Evolutionary conservation across 2,329 filamentous ascomycete species (phyloP).

Genomic region (Pseudogymnoascus pannorum): DNA sequence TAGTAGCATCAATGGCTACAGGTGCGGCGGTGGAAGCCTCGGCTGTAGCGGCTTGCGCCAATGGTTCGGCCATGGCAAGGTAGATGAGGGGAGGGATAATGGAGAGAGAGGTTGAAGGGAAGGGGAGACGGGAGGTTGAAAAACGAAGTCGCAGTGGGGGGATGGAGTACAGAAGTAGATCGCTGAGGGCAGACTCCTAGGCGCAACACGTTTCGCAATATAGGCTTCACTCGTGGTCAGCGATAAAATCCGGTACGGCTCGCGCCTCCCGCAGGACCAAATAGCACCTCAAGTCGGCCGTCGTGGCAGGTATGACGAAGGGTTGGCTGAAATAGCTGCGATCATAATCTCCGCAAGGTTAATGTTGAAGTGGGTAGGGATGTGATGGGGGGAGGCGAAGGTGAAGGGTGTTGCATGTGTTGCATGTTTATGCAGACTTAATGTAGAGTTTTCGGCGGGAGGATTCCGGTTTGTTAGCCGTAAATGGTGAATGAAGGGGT

Average conservation of each 20-base stretch:
- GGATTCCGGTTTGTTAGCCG: neutral
- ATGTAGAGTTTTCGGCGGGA: neutral
- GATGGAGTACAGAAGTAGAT: neutral
- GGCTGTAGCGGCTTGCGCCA: neutral
- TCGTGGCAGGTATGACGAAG: neutral
- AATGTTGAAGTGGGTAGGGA: neutral
- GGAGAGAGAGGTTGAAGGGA: neutral
- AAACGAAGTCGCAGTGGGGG: neutral
- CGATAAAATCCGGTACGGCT: neutral
- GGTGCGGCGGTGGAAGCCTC: neutral
- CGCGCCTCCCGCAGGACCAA: neutral
- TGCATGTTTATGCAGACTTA: neutral
- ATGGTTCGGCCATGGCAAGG: neutral
- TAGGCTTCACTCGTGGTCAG: neutral
- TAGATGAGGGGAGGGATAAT: neutral
- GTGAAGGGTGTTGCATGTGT: neutral
- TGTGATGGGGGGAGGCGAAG: neutral
- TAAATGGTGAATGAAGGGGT: neutral
- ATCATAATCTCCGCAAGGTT: neutral
- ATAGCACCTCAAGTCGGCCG: neutral
- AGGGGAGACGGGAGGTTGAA: neutral
- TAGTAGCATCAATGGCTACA: neutral
- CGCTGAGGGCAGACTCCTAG: too few relatives aligned
- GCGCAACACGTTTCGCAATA: too few relatives aligned
- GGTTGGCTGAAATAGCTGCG: neutral